Base-by-base conservation (phyloP, 2,329 filamentous ascomycete species). In the Cercospora beticola region DNA sequence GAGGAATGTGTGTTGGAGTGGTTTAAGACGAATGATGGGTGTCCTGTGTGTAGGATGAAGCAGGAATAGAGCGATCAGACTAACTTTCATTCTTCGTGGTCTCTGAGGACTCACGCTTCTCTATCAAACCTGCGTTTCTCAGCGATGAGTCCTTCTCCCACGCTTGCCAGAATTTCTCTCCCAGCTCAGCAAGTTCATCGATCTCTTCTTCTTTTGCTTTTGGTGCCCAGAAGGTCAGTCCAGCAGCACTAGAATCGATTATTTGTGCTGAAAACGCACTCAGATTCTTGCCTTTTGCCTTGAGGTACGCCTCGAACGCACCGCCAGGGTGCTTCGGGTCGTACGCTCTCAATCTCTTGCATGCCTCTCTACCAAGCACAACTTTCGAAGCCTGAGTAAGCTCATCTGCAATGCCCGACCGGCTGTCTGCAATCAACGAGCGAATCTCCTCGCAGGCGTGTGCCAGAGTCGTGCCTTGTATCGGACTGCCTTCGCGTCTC, bases 11-110 rank as follows among this genome's bases (percentile, higher is more conserved):
- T 43, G 2, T n/a, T 43, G 36, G 52, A 43, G 16, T 65, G 62
- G 62, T 65, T 65, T 16, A 46, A 46, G 62, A 31, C 14, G 31
- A 59, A 54, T 33, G 36, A 59, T 21, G 31, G 26, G 16, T 65
- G 62, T 46, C 62, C 62, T 21, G 4, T 65, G 21, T 65, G 62
- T 49, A 58, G 61, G 40, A 26, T 10, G 43, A 63, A 56, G 43
- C 43, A 52, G 46, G 61, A 54, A 23, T 63, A 26, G 21, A 3
- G 49, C 7, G 3, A 1, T 56, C 5, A 5, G 0, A 5, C 4
- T 23, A 23, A 21, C 0, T 23, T 10, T 10, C 8, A 49, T 12
- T 23, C 5, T 23, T 12, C 2, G 18, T 12, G 7, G 18, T 49
- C 3, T 23, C 46, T 18, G 46, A 3, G 2, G 46, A 49, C 43